phyloP scores from a whole-genome alignment of 306 rosid genomes.

The Dicorynia guianensis region DNA sequence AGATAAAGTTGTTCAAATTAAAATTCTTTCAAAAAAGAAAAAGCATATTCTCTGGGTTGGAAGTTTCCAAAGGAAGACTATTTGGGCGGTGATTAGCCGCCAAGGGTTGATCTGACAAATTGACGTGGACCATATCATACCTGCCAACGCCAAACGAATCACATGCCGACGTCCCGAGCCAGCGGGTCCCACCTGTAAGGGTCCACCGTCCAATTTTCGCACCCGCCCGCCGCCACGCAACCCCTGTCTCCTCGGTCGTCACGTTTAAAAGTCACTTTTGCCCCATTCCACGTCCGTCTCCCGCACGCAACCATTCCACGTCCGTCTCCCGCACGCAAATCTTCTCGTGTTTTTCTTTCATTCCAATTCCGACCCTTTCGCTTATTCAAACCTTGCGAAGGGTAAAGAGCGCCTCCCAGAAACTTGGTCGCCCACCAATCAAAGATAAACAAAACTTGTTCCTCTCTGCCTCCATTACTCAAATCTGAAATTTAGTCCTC shows the following conservation, averaged over 20 bases:
- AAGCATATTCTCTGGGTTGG: no score
- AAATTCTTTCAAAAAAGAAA: no score
- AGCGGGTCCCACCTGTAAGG: not conserved
- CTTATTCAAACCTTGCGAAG: not conserved
- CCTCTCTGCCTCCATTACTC: not conserved
- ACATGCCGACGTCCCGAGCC: not conserved
- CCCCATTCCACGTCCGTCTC: conserved; percentile 4
- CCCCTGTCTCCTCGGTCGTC: not conserved
- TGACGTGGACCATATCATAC: no score
- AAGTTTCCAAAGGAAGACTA: no score
- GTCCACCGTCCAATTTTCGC: not conserved
- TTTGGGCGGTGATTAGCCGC: no score
- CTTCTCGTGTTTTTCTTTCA: conserved; percentile 3
- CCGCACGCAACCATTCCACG: not conserved
- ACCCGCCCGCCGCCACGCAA: no score
- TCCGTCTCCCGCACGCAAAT: conserved; percentile 30
- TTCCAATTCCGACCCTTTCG: not conserved
- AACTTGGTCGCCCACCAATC: conserved; percentile 41
- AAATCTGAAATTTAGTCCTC: conserved; percentile 12
- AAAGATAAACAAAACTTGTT: not conserved
- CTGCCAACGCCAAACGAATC: no score
- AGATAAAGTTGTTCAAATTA: no score
- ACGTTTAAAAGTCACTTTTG: not conserved
- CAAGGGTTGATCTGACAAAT: no score
- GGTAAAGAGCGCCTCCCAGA: conserved; percentile 33